Conservation (phyloP, 2,329 filamentous ascomycete species). For the Zymoseptoria pseudotritici region DNA sequence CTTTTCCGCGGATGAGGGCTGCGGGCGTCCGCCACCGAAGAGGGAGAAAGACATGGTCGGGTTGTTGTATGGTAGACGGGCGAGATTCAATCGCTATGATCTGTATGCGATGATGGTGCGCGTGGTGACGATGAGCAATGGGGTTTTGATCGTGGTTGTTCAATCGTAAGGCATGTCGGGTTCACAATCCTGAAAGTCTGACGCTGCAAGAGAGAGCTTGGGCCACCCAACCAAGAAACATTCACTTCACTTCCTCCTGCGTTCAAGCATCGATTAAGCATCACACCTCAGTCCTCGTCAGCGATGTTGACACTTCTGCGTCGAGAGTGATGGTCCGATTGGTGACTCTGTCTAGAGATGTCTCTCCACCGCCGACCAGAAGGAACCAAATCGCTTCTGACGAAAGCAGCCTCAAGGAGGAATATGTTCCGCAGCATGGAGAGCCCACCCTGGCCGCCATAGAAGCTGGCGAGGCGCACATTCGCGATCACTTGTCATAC, state of each 20-base stretch:
- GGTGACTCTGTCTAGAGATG: conserved; percentile 18
- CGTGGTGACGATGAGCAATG: conserved; percentile 3
- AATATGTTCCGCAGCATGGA: neutral
- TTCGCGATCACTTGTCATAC: conserved; percentile 44
- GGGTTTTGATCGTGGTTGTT: neutral
- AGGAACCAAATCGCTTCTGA: conserved; percentile 3
- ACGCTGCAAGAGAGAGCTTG: conserved; percentile 3
- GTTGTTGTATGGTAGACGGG: neutral
- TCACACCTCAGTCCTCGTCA: neutral
- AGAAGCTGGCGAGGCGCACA: conserved; percentile 43
- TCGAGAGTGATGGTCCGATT: conserved; percentile 6
- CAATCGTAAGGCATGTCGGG: neutral
- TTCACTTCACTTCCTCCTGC: neutral
- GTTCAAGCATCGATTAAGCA: neutral
- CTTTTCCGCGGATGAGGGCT: conserved; percentile 93
- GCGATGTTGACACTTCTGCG: neutral
- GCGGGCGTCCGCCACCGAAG: conserved; percentile 62
- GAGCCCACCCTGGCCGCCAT: conserved; percentile 36
- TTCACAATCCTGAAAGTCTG: neutral
- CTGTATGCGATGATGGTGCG: neutral
- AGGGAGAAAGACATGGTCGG: conserved; percentile 58
- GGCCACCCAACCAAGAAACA: conserved; percentile 1
- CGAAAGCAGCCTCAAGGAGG: neutral
- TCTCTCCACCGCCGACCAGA: conserved; percentile 26
- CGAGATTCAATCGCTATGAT: neutral